These are phyloP conservation scores for Neophaeococcomyces mojaviensis DNA, from an alignment of 2,329 filamentous ascomycete genomes.

Conservation along the genomic window DNA sequence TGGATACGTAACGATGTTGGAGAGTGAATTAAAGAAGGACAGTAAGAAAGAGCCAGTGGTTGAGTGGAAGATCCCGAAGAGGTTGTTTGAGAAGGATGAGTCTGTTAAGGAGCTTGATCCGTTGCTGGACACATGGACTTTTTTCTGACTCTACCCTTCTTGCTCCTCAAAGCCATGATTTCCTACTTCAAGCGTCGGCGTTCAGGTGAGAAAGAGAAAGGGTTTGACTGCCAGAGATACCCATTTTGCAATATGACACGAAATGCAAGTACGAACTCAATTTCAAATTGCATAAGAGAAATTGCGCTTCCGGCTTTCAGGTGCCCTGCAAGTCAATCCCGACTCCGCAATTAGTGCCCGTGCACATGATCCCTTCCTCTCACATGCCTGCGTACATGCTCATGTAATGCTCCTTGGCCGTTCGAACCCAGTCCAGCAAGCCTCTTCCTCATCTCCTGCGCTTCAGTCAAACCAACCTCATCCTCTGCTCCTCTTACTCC, in stretches of 20 bases:
- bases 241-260: no score
- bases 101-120: constrained; percentile 7
- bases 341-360: not conserved
- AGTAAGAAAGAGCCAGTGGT: constrained; percentile 80
- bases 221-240: no score
- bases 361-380: not conserved
- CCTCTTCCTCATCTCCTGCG: constrained; percentile 9
- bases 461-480: constrained; percentile 4
- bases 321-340: no score
- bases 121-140: constrained; percentile 4
- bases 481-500: not conserved
- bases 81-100: constrained; percentile 50
- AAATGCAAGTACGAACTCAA: not conserved
- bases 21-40: constrained; percentile 68
- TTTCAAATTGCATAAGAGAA: not conserved
- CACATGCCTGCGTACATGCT: not conserved
- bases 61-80: constrained; percentile 89
- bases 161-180: not conserved
- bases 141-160: not conserved
- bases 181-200: constrained; percentile 1
- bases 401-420: not conserved
- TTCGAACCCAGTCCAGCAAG: not conserved
- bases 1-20: constrained; percentile 69
- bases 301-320: no score
- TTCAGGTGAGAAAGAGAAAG: not conserved